A percentile compares a stretch with the other conserved stretches of the same genome.
These are phyloP conservation scores for Cucurbita ficifolia DNA, from an alignment of 306 rosid genomes.

Conservation along the genomic window DNA sequence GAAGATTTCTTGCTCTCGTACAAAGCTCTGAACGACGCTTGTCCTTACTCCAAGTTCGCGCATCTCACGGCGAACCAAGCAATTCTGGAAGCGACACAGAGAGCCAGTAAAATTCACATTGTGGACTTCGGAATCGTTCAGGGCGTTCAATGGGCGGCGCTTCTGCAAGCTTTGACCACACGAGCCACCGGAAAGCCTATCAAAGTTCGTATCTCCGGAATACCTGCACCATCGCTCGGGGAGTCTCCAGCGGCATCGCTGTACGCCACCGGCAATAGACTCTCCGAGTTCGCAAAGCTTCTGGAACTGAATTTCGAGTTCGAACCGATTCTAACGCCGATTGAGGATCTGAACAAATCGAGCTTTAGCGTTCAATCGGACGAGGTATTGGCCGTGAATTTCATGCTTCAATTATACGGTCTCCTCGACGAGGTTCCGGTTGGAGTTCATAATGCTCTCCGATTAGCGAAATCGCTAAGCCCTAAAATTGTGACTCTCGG, in stretches of 20 bases:
- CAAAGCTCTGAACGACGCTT: conserved; percentile 75
- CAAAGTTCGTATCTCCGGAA: conserved; percentile 63
- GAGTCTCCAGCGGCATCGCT: conserved; percentile 40
- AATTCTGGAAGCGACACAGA: conserved; percentile 67
- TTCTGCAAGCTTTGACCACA: conserved; percentile 79
- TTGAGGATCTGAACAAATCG: conserved; percentile 32
- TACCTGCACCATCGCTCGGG: conserved; percentile 72
- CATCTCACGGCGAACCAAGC: conserved; percentile 96
- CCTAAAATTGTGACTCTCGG: conserved; percentile 74
- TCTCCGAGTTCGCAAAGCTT: conserved; percentile 63
- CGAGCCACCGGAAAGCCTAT: conserved; percentile 71
- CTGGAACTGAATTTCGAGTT: conserved; percentile 59
- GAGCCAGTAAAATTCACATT: conserved; percentile 46
- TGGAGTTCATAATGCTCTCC: conserved; percentile 44
- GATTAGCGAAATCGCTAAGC: conserved; percentile 55
- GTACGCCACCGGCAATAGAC: conserved; percentile 62
- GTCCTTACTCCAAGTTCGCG: conserved; percentile 84
- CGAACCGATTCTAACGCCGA: conserved; percentile 59
- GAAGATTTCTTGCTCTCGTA: conserved; percentile 64
- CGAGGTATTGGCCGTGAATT: conserved; percentile 69
- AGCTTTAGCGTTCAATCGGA: conserved; percentile 47
- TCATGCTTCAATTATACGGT: conserved; percentile 82
- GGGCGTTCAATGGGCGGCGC: conserved; percentile 93
- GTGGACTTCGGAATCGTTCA: conserved; percentile 88
- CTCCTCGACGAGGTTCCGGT: conserved; percentile 49